Conservation (phyloP, 805 yeast species). For the Tetrapisispora taiwanensis region DNA sequence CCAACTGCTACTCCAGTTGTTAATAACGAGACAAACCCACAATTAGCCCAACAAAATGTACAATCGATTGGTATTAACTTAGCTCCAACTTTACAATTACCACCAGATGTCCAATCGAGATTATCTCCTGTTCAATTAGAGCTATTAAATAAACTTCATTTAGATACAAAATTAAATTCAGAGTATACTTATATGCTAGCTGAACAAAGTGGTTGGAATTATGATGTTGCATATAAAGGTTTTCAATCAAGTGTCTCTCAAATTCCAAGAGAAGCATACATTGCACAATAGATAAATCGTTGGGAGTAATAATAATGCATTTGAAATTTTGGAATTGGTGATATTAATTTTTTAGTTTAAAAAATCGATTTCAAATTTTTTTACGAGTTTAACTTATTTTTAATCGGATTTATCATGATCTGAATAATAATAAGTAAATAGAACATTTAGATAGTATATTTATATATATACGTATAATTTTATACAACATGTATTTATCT, state of each 20-base stretch:
- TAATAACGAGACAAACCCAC: background rate
- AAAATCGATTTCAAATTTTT: too few relatives aligned
- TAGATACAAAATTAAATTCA: slow-evolving; percentile 66
- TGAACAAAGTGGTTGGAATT: slow-evolving; percentile 82
- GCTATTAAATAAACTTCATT: slow-evolving; percentile 51
- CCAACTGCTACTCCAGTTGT: slow-evolving; percentile 3
- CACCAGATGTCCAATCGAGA: slow-evolving; percentile 43
- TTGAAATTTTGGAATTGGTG: background rate
- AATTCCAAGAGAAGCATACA: slow-evolving; percentile 50
- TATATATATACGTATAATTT: too few relatives aligned
- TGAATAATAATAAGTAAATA: too few relatives aligned
- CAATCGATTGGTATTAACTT: background rate
- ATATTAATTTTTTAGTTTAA: background rate
- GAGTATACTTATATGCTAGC: slow-evolving; percentile 75
- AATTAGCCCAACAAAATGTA: background rate
- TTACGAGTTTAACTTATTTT: too few relatives aligned
- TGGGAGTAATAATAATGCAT: background rate
- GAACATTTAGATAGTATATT: too few relatives aligned
- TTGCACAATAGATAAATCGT: slow-evolving; percentile 9
- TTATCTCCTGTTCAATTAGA: slow-evolving; percentile 50
- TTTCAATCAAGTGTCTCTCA: slow-evolving; percentile 58
- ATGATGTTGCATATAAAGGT: slow-evolving; percentile 53
- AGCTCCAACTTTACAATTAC: slow-evolving; percentile 35
- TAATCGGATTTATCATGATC: too few relatives aligned
- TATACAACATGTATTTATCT: too few relatives aligned